phyloP scores from a whole-genome alignment of 306 rosid genomes.

The Cajanus cajan region DNA sequence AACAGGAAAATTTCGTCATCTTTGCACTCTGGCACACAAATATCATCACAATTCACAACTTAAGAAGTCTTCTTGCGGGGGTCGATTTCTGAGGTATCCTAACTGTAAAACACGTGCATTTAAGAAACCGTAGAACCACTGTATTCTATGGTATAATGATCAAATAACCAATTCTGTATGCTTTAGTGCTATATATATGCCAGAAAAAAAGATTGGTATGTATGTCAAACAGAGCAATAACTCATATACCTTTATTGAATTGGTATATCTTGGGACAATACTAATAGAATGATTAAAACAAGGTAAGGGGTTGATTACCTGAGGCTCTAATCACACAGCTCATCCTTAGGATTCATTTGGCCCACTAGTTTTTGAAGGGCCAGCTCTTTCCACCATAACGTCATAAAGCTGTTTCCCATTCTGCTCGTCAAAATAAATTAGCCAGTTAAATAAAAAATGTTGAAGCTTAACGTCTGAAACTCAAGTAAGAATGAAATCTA shows the following conservation, averaged over 20 bases:
- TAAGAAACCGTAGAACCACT: background rate
- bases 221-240: background rate
- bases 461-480: conserved; percentile 4
- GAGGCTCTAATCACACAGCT: conserved; percentile 27
- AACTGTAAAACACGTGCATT: background rate
- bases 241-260: background rate
- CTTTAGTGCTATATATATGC: background rate
- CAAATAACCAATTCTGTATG: background rate
- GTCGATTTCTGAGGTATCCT: background rate
- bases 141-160: background rate
- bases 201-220: no score
- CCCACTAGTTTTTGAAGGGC: conserved; percentile 79
- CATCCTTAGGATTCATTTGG: conserved; percentile 49
- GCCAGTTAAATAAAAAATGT: conserved; percentile 23
- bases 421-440: conserved; percentile 46
- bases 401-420: conserved; percentile 95
- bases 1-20: background rate
- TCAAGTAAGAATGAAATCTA: background rate
- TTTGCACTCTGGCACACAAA: background rate
- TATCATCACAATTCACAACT: background rate
- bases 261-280: background rate
- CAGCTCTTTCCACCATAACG: conserved; percentile 94
- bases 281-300: background rate
- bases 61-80: background rate
- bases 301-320: background rate